Percentiles rank a stretch among this genome's conserved stretches.
Evolutionary conservation across 2,329 filamentous ascomycete genomes (phyloP).

Genomic region (Fusarium phyllophilum): DNA sequence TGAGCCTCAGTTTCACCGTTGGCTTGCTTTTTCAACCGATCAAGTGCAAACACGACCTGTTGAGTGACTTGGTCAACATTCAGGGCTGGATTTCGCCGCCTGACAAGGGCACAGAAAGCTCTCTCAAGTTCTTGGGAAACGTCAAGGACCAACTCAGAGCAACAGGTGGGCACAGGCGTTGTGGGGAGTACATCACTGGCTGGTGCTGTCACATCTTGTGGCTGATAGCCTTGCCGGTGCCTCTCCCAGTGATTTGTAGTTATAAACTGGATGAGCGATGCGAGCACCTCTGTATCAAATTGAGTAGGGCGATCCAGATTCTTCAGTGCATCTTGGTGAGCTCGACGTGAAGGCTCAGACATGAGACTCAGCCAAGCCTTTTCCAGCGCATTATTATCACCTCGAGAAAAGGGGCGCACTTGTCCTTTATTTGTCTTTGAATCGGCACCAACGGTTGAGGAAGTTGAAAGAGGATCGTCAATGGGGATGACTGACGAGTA

Average conservation of each 20-base stretch:
- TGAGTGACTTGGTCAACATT: conserved; percentile 57
- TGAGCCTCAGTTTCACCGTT: conserved; percentile 23
- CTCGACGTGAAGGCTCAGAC: conserved; percentile 58
- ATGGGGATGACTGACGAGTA: conserved; percentile 85
- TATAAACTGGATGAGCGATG: conserved; percentile 54
- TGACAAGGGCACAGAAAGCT: conserved; percentile 61
- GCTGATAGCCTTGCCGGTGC: conserved; percentile 53
- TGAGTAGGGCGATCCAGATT: conserved; percentile 12
- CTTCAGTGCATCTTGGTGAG: conserved; percentile 55
- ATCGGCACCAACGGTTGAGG: conserved; percentile 62
- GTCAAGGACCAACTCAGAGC: conserved; percentile 59
- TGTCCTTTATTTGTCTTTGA: conserved; percentile 65
- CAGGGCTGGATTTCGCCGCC: conserved; percentile 53
- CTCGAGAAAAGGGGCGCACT: conserved; percentile 80
- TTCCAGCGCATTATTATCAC: conserved; percentile 83
- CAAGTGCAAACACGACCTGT: conserved; percentile 54
- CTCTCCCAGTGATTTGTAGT: conserved; percentile 59
- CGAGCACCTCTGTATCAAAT: conserved; percentile 28
- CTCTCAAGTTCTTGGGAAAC: conserved; percentile 58
- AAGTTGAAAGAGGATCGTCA: conserved; percentile 84
- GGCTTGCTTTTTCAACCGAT: conserved; percentile 31
- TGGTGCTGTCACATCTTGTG: conserved; percentile 45
- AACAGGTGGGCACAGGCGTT: conserved; percentile 56
- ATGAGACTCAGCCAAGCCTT: conserved; percentile 76
- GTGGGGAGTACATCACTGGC: conserved; percentile 46